Conservation (phyloP, 495 filamentous ascomycete species). For the Pyrenopolyporus hunteri region DNA sequence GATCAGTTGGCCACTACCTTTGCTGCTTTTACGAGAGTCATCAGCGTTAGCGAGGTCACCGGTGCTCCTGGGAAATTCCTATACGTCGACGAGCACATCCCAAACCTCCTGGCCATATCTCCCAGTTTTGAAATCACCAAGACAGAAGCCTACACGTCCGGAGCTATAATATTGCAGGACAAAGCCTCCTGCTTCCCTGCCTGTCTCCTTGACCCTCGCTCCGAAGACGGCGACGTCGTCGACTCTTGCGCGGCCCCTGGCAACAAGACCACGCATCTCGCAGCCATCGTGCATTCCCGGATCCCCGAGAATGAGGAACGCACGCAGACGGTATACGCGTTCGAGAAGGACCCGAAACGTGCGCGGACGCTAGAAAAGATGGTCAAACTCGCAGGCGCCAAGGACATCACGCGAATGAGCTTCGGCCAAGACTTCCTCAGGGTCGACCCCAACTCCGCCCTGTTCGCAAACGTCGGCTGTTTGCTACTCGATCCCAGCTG, state of each 20-base stretch:
- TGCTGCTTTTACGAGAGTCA: slow-evolving; percentile 57
- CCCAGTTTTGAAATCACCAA: slow-evolving; percentile 69
- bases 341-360: slow-evolving; percentile 70
- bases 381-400: slow-evolving; percentile 75
- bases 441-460: slow-evolving; percentile 61
- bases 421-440: slow-evolving; percentile 80
- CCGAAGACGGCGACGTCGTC: slow-evolving; percentile 72
- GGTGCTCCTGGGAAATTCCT: slow-evolving; percentile 37
- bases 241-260: slow-evolving; percentile 94
- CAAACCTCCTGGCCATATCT: slow-evolving; percentile 80
- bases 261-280: slow-evolving; percentile 96
- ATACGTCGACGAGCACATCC: slow-evolving; percentile 77
- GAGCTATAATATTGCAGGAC: slow-evolving; percentile 88
- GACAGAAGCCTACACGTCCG: slow-evolving; percentile 71
- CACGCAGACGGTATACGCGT: slow-evolving; percentile 63
- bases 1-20: slow-evolving; percentile 75
- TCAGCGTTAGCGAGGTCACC: slow-evolving; percentile 54
- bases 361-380: slow-evolving; percentile 79
- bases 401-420: slow-evolving; percentile 66
- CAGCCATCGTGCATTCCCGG: slow-evolving; percentile 64
- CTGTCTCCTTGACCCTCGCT: slow-evolving; percentile 70
- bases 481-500: slow-evolving; percentile 92
- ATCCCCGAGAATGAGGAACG: slow-evolving; percentile 35
- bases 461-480: slow-evolving; percentile 67
- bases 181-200: slow-evolving; percentile 97